Conservation (phyloP, 805 yeast genomes). For the Wickerhamiella cacticola region DNA sequence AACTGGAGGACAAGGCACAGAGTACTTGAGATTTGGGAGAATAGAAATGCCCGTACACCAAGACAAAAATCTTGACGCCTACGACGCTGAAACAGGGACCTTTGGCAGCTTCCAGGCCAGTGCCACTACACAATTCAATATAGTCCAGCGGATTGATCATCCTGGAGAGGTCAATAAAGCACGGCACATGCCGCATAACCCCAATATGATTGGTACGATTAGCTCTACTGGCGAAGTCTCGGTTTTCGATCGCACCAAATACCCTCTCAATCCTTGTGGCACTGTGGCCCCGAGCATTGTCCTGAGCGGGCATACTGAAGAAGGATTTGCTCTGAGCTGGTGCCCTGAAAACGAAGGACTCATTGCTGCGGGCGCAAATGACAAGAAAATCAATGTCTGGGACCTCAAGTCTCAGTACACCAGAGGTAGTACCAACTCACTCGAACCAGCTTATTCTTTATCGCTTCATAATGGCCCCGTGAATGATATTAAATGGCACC, state of each 20-base stretch:
- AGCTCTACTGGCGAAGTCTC: conserved; percentile 53
- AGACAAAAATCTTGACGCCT: conserved; percentile 26
- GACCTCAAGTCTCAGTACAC: conserved; percentile 41
- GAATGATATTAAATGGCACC: conserved; percentile 63
- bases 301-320: conserved; percentile 36
- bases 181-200: conserved; percentile 72
- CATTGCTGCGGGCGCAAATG: conserved; percentile 45
- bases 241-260: conserved; percentile 75
- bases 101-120: conserved; percentile 24
- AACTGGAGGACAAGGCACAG: conserved; percentile 47
- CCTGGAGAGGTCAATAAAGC: conserved; percentile 63
- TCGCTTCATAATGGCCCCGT: conserved; percentile 38
- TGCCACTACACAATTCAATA: conserved; percentile 30
- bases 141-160: conserved; percentile 52
- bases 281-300: conserved; percentile 40
- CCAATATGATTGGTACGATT: conserved; percentile 64
- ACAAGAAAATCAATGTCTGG: conserved; percentile 54
- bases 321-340: conserved; percentile 59
- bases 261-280: conserved; percentile 38
- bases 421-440: neutral
- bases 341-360: conserved; percentile 52
- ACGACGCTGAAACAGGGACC: conserved; percentile 30
- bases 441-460: conserved; percentile 24
- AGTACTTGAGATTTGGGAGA: conserved; percentile 34
- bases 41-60: conserved; percentile 25